Percentiles rank a stretch among this genome's conserved stretches.
Conservation (phyloP, 2,329 filamentous ascomycete genomes). For the Stachybotrys echinatus region DNA sequence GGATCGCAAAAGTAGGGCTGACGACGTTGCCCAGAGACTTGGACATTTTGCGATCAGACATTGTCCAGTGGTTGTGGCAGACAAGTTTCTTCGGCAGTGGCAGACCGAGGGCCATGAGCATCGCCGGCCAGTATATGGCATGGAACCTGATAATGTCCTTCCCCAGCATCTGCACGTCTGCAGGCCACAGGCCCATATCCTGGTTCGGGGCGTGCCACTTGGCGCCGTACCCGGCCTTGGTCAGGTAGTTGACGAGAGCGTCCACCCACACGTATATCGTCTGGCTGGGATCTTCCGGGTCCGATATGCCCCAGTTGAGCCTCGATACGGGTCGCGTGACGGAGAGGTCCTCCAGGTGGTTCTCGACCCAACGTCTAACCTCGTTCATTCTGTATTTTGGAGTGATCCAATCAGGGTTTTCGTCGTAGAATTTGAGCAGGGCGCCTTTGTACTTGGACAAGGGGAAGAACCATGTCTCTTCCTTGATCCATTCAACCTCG, state of each 20-base stretch:
- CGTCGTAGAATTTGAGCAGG: constrained; percentile 72
- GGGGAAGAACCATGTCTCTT: constrained; percentile 92
- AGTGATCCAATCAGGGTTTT: constrained; percentile 72
- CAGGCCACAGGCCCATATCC: constrained; percentile 70
- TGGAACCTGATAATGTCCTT: constrained; percentile 98
- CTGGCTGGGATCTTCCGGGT: constrained; percentile 77
- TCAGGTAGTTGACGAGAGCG: constrained; percentile 90
- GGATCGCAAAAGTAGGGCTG: constrained; percentile 85
- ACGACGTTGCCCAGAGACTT: constrained; percentile 95
- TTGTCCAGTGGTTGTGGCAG: constrained; percentile 92
- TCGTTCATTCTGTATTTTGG: constrained; percentile 71
- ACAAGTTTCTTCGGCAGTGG: constrained; percentile 75
- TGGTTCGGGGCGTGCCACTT: constrained; percentile 61
- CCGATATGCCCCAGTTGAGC: constrained; percentile 81
- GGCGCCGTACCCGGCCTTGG: constrained; percentile 68
- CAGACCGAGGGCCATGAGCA: constrained; percentile 82
- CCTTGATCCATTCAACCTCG: constrained; percentile 90
- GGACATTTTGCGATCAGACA: constrained; percentile 90
- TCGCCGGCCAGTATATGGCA: constrained; percentile 95
- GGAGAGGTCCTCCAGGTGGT: constrained; percentile 80
- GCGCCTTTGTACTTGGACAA: constrained; percentile 76
- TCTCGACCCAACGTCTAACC: constrained; percentile 69
- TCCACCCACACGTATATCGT: constrained; percentile 99
- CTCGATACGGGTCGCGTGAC: constrained; percentile 77
- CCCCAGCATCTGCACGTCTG: constrained; percentile 85